Evolutionary conservation across 2,329 filamentous ascomycete genomes (phyloP).

Genomic region (Colletotrichum truncatum): DNA sequence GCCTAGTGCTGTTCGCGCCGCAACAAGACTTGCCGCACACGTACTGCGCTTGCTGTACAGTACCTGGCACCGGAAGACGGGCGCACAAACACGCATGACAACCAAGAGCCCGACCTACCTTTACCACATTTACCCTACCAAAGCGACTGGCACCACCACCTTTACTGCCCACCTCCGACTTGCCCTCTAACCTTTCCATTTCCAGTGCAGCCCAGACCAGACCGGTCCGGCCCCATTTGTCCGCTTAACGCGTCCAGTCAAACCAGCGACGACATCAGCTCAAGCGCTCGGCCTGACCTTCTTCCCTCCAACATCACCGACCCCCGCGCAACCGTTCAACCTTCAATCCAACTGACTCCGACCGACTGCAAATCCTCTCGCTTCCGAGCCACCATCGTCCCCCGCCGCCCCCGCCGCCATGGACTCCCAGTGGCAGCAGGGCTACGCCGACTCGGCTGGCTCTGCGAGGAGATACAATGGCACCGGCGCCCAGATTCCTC

Average conservation of each 20-base stretch:
- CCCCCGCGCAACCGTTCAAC: slow-evolving; percentile 13
- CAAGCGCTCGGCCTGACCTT: slow-evolving; percentile 21
- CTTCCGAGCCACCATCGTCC: slow-evolving; percentile 24
- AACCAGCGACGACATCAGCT: slow-evolving; percentile 28
- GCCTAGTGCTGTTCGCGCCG: not conserved
- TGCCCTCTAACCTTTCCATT: slow-evolving; percentile 12
- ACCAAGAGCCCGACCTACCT: not conserved
- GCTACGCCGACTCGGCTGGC: slow-evolving; percentile 71
- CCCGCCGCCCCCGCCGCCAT: slow-evolving; percentile 48
- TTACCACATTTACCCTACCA: not conserved
- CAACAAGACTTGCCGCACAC: not conserved
- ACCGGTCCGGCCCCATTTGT: slow-evolving; percentile 24
- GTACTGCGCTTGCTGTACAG: not conserved
- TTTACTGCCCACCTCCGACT: slow-evolving; percentile 18
- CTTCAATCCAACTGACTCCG: slow-evolving; percentile 8
- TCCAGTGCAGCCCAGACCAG: slow-evolving; percentile 5
- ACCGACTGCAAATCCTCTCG: slow-evolving; percentile 7
- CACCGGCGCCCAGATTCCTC: slow-evolving; percentile 44
- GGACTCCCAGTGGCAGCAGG: slow-evolving; percentile 64
- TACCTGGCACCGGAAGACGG: not conserved
- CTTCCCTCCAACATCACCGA: slow-evolving; percentile 28
- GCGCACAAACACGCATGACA: not conserved
- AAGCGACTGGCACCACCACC: slow-evolving; percentile 7
- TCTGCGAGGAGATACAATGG: slow-evolving; percentile 73
- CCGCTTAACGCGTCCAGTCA: slow-evolving; percentile 31